Evolutionary conservation across 2,329 filamentous ascomycete genomes (phyloP).

Genomic region (Colletotrichum sidae): DNA sequence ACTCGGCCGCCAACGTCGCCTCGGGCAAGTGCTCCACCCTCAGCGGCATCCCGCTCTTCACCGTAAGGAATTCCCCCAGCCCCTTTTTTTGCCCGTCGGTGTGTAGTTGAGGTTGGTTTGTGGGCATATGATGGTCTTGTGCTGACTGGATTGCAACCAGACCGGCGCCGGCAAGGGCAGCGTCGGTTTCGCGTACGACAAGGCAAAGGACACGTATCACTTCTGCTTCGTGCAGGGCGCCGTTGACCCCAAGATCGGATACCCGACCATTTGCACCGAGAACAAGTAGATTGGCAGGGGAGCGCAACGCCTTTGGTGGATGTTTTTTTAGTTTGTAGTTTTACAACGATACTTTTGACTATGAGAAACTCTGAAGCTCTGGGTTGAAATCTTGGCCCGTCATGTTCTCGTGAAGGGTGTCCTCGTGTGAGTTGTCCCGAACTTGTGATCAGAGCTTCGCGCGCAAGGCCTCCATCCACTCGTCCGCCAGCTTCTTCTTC

Average conservation of each 20-base stretch:
- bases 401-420: no score
- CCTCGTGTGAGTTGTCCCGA: no score
- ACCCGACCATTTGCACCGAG: conserved; percentile 4
- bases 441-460: no score
- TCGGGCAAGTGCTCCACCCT: conserved; percentile 15
- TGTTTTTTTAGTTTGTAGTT: no score
- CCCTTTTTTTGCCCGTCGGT: background rate
- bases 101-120: no score
- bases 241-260: conserved; percentile 4
- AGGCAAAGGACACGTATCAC: conserved; percentile 17
- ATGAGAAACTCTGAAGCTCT: no score
- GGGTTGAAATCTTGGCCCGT: no score
- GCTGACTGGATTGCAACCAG: background rate
- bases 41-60: conserved; percentile 11
- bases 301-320: background rate
- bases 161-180: conserved; percentile 1
- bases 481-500: no score
- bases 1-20: conserved; percentile 17
- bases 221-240: conserved; percentile 16
- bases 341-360: no score
- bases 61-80: background rate
- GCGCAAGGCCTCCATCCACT: no score
- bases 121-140: background rate
- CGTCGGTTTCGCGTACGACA: conserved; percentile 19
- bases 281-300: background rate